phyloP scores from a whole-genome alignment of 164 flowering plant species.

The Kalanchoe fedtschenkoi region DNA sequence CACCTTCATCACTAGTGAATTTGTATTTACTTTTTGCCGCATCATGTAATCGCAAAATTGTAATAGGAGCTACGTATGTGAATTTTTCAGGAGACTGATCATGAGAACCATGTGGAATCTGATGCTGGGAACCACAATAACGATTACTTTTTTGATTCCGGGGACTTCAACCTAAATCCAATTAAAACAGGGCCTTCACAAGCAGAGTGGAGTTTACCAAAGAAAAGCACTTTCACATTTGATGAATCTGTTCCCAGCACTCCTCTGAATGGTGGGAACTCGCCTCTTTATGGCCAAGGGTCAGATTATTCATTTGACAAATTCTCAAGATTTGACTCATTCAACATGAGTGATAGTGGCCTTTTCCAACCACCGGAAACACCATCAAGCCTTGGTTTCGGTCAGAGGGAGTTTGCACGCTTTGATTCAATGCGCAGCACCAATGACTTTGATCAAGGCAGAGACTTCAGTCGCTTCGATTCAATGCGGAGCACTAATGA shows the following conservation, averaged over 20 bases:
- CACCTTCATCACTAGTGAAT: neutral
- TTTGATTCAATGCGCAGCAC: slow-evolving; percentile 35
- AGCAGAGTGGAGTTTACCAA: slow-evolving; percentile 13
- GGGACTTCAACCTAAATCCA: slow-evolving; percentile 33
- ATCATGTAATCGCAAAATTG: neutral
- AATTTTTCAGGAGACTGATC: slow-evolving; percentile 29
- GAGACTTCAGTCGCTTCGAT: slow-evolving; percentile 21
- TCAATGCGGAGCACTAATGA: slow-evolving; percentile 26
- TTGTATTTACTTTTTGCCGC: neutral
- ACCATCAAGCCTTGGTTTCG: slow-evolving; percentile 11
- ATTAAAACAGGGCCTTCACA: slow-evolving; percentile 32
- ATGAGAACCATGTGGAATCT: slow-evolving; percentile 18
- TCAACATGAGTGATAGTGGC: slow-evolving; percentile 22
- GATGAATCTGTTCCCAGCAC: slow-evolving; percentile 31
- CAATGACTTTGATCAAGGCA: slow-evolving; percentile 22
- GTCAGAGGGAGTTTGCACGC: slow-evolving; percentile 13
- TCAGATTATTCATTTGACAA: slow-evolving; percentile 33
- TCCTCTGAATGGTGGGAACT: slow-evolving; percentile 20
- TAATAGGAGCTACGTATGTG: neutral
- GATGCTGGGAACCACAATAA: slow-evolving; percentile 21
- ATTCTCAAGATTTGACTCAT: slow-evolving; percentile 48
- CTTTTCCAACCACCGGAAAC: slow-evolving; percentile 8
- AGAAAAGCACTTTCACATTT: slow-evolving; percentile 22
- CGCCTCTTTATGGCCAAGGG: slow-evolving; percentile 22
- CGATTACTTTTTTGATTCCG: slow-evolving; percentile 30